Base-by-base conservation (phyloP, 73 alveolate species). In the Paramecium sexaurelia region DNA sequence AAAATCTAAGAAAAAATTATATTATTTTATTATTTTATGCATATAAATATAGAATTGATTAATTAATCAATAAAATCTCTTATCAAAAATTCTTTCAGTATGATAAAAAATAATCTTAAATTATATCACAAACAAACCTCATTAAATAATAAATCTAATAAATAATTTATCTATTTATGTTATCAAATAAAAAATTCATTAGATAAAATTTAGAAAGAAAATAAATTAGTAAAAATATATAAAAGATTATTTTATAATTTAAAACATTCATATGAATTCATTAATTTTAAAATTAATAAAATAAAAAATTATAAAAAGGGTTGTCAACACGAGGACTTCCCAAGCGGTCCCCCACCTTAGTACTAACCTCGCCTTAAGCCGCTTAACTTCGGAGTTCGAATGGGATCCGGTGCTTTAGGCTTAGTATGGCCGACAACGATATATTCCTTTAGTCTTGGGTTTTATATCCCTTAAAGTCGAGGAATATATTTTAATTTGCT, bases 281-380 rank as follows among this genome's bases (percentile, higher is more conserved):
- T 17, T n/a, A 51, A n/a, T 17, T 51, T 43, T 45, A 15, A 45
- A 3, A 45, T 3, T 22, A 3, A 45, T 13, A 45, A 51, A 83
- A n/a, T 51, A 22, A 55, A 84, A n/a, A n/a, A n/a, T n/a, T 0
- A 75, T 22, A 91, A 95, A 93, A 94, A 69, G 78, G 92, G 98
- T 96, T 95, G 92, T 95, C 98, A 85, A 95, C 98, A 95, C 97
- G 92, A 84, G 99, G 99, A 97, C 97, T 97, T 98, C 99, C 99
- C 99, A 97, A 96, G 98, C 99, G 99, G 99, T 98, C 99, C 98
- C 99, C 99, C 99, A 98, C 99, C 98, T 96, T 98, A 98, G 99
- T 98, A 98, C 99, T 98, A 97, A 95, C 99, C 99, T 85, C 96
- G 98, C 99, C 99, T 98, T 97, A 98, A 92, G 97, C 99, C 99